Conservation (phyloP, 2,329 filamentous ascomycete genomes). For the Penicillium janthinellum region DNA sequence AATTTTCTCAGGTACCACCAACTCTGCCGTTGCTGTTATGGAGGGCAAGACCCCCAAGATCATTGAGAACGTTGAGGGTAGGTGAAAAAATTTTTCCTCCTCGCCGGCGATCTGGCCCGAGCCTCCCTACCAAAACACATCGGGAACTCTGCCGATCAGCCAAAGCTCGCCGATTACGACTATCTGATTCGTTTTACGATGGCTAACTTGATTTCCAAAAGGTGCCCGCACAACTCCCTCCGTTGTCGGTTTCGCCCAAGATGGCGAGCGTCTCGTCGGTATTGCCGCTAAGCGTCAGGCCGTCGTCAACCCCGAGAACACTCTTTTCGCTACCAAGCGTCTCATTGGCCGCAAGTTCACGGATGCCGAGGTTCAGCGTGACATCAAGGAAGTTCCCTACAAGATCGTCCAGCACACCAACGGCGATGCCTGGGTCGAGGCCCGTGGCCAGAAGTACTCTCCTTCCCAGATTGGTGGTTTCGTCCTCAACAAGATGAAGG, state of each 20-base stretch:
- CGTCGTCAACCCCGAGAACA: conserved; percentile 98
- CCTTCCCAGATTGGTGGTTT: conserved; percentile 98
- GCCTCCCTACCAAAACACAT: neutral
- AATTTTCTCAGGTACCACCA: conserved; percentile 70
- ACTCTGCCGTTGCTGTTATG: conserved; percentile 97
- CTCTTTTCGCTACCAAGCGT: conserved; percentile 97
- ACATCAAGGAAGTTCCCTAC: conserved; percentile 97
- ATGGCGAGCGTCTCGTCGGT: conserved; percentile 94
- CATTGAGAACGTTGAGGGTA: conserved; percentile 97
- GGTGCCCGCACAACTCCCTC: conserved; percentile 90
- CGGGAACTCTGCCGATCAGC: neutral
- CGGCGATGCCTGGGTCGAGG: conserved; percentile 93
- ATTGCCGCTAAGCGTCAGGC: conserved; percentile 97
- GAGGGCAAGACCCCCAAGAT: conserved; percentile 94
- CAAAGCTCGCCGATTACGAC: neutral
- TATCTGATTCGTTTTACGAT: neutral
- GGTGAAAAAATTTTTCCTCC: conserved; percentile 29
- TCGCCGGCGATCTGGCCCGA: conserved; percentile 14
- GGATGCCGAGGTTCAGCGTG: conserved; percentile 89
- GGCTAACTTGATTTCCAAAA: conserved; percentile 38
- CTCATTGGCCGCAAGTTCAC: conserved; percentile 97
- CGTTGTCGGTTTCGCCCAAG: conserved; percentile 91
- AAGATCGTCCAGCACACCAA: conserved; percentile 98
- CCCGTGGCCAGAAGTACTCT: conserved; percentile 92
- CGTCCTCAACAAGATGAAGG: conserved; percentile 98